Percentiles rank a stretch among this genome's conserved stretches.
Conservation (phyloP, 345 rosid genomes). For the Aegle marmelos region DNA sequence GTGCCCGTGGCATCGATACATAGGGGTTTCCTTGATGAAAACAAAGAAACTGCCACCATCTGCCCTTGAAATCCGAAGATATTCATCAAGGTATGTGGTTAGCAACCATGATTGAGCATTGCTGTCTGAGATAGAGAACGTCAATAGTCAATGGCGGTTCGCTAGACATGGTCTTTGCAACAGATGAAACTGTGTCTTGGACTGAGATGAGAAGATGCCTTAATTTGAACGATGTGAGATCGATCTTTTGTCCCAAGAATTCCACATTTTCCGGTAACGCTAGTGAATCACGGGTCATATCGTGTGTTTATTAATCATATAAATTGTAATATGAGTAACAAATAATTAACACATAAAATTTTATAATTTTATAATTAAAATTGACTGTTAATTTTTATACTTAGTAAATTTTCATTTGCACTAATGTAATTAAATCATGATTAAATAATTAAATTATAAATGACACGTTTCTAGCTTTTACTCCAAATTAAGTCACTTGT, state of each 20-base stretch:
- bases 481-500: no score
- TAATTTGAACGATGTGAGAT: slow-evolving; percentile 52
- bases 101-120: slow-evolving; percentile 83
- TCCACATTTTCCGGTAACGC: slow-evolving; percentile 73
- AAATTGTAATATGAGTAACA: no score
- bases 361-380: no score
- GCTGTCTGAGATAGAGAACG: slow-evolving; percentile 55
- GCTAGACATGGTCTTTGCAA: slow-evolving; percentile 79
- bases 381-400: no score
- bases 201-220: slow-evolving; percentile 68
- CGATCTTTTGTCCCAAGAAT: slow-evolving; percentile 73
- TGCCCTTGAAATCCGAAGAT: slow-evolving; percentile 84
- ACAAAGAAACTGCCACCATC: slow-evolving; percentile 85
- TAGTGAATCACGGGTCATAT: slow-evolving; percentile 42
- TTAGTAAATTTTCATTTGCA: no score
- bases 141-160: slow-evolving; percentile 87
- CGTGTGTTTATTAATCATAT: no score
- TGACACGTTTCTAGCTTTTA: no score
- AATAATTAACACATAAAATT: no score
- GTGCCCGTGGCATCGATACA: no score
- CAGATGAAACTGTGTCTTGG: slow-evolving; percentile 80
- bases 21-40: slow-evolving; percentile 82
- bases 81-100: slow-evolving; percentile 83
- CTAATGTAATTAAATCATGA: no score
- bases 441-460: no score